phyloP scores from a whole-genome alignment of 345 rosid species.

The Eucalyptus curtisii region DNA sequence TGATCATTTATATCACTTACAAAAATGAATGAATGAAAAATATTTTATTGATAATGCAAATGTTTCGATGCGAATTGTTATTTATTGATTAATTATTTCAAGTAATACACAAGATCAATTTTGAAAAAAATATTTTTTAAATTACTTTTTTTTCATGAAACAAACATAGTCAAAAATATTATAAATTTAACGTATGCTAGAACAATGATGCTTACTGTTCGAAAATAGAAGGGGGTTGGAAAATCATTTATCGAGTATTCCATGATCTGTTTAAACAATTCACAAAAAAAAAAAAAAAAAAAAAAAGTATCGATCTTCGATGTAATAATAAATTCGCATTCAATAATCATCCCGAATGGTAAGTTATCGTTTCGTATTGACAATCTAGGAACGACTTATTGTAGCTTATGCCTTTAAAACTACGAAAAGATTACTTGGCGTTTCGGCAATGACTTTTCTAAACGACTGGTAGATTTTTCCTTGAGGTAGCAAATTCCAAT shows the following conservation, averaged over 20 bases:
- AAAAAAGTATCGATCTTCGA: neutral
- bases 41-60: too few species aligned
- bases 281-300: too few species aligned
- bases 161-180: too few species aligned
- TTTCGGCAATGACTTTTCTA: neutral
- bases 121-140: too few species aligned
- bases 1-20: too few species aligned
- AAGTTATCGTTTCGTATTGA: neutral
- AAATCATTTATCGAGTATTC: neutral
- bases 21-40: too few species aligned
- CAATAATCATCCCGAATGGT: neutral
- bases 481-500: neutral
- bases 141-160: too few species aligned
- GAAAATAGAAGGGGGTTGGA: neutral
- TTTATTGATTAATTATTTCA: too few species aligned
- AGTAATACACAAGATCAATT: too few species aligned
- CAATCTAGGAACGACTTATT: neutral
- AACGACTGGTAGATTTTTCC: neutral
- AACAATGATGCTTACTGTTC: neutral
- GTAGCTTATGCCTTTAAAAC: neutral
- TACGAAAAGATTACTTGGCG: neutral
- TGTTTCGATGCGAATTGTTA: too few species aligned
- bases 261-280: neutral
- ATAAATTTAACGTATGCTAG: too few species aligned
- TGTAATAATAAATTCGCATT: neutral